phyloP scores from a whole-genome alignment of 306 rosid genomes.

The Sophora flavescens region DNA sequence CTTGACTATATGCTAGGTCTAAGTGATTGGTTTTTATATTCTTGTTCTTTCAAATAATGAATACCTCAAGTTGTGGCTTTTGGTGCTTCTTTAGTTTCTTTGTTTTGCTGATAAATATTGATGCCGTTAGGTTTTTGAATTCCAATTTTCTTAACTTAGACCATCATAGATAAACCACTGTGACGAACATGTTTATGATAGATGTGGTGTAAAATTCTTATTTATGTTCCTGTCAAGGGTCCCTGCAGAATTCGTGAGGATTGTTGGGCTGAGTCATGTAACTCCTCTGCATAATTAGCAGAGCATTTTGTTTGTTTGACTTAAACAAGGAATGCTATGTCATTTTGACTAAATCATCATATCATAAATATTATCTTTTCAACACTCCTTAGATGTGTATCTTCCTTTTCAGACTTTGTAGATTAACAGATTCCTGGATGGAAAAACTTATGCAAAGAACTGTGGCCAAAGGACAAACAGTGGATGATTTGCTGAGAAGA shows the following conservation, averaged over 20 bases:
- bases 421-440: constrained; percentile 95
- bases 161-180: neutral
- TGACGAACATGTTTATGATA: constrained; percentile 17
- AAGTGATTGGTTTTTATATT: neutral
- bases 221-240: constrained; percentile 9
- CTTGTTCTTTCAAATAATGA: neutral
- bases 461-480: constrained; percentile 83
- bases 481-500: constrained; percentile 94
- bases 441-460: constrained; percentile 96
- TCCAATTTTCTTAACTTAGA: constrained; percentile 8
- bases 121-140: constrained; percentile 1
- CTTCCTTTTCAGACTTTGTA: constrained; percentile 74
- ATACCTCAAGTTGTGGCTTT: neutral
- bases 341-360: constrained; percentile 24
- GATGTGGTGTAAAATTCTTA: constrained; percentile 17
- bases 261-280: constrained; percentile 18
- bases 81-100: constrained; percentile 16
- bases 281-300: constrained; percentile 16
- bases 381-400: constrained; percentile 41
- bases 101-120: constrained; percentile 12
- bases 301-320: constrained; percentile 22
- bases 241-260: constrained; percentile 11
- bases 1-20: constrained; percentile 11
- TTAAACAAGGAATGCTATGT: constrained; percentile 21
- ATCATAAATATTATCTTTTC: constrained; percentile 22